Evolutionary conservation across 768 basidiomycete genomes (phyloP).

Genomic region (Psilocybe cubensis): DNA sequence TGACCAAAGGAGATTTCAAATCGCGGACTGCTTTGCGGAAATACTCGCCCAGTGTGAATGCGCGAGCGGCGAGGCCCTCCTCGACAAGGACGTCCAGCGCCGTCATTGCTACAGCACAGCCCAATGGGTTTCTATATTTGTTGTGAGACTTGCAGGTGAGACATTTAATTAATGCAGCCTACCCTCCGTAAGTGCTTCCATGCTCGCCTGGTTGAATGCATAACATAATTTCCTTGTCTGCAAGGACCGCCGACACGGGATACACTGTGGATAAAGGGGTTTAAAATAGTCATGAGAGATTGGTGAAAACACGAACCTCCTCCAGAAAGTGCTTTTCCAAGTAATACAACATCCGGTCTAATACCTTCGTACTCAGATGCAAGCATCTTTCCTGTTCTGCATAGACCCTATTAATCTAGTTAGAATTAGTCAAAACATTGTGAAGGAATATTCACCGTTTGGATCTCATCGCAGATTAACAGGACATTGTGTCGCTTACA

Average conservation of each 20-base stretch:
- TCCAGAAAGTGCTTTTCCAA: constrained; percentile 97
- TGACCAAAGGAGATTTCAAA: constrained; percentile 72
- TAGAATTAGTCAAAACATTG: not conserved
- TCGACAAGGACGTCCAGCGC: constrained; percentile 90
- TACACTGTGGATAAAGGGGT: constrained; percentile 59
- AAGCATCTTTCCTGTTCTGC: constrained; percentile 93
- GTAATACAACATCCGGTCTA: constrained; percentile 88
- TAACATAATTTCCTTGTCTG: constrained; percentile 91
- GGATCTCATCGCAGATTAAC: constrained; percentile 98
- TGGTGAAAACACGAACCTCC: constrained; percentile 62
- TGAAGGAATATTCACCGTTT: constrained; percentile 63
- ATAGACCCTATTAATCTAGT: constrained; percentile 63
- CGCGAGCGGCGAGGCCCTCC: constrained; percentile 84
- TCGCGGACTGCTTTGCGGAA: constrained; percentile 72
- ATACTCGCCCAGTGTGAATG: constrained; percentile 73
- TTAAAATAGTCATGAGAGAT: not conserved
- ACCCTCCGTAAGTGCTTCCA: constrained; percentile 96
- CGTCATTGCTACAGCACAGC: constrained; percentile 94
- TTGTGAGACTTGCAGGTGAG: not conserved
- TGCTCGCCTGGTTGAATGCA: constrained; percentile 96
- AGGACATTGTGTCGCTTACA: constrained; percentile 94
- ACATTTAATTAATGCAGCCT: constrained; percentile 26
- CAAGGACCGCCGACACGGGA: constrained; percentile 94
- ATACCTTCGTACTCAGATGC: constrained; percentile 87
- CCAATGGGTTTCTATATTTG: constrained; percentile 79